Base-by-base conservation (phyloP, 768 basidiomycete species). In the Butyriboletus loyo region DNA sequence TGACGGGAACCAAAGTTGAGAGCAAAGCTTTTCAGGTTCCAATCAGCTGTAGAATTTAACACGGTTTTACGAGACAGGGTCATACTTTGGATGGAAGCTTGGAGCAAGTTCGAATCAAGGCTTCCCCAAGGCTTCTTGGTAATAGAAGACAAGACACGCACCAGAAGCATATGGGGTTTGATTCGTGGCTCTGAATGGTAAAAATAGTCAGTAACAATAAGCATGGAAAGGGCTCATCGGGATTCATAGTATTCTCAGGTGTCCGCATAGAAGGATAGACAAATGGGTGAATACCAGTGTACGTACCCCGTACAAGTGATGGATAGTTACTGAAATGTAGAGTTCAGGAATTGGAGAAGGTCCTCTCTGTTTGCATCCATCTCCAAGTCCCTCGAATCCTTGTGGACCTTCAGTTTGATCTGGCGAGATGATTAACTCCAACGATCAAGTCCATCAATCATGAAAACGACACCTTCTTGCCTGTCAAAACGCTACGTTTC, bases 361-460 rank as follows among this genome's bases (percentile, higher is more conserved):
- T 79, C 75, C 66, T 75, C 60, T 36, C 83, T 72, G 50, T 84
- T 84, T 19, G 74, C 76, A 53, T 85, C 83, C 56, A 81, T 69
- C 60, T 81, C 81, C 36, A 77, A 65, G 54, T 84, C 83, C 19
- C 68, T 76, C 37, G 77, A 77, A 47, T 81, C 80, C 60, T 80
- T 82, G 71, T 79, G 81, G 13, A 85, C 79, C 64, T 82, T 84
- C 37, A 84, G 64, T 63, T 84, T 84, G 43, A 84, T 84, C 83
- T 84, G 52, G 19, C 22, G 38, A 21, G 7, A 38, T 3, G 4
- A 2, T 56, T 4, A 47, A 27, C 36, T 15, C 38, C 4, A 28
- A 21, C 17, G 32, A 0, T 52, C 37, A 3, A 17, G 4, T 3
- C 2, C 7, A 13, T n/a, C 0, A 13, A 6, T 15, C 4, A 14